phyloP scores from a whole-genome alignment of 768 basidiomycete genomes.

The Kwoniella botswanensis region DNA sequence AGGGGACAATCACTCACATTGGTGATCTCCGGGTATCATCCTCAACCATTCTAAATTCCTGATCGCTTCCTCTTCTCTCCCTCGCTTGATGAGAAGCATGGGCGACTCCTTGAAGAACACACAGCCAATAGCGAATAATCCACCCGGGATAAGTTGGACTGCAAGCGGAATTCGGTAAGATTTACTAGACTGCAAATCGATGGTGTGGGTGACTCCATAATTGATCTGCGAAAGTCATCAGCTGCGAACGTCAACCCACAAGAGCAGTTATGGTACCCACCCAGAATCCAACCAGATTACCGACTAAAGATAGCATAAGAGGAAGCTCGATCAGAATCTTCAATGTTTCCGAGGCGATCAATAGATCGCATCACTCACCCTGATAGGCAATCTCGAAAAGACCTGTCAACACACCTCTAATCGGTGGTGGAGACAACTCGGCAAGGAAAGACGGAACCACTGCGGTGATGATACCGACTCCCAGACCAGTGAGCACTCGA shows the following conservation, averaged over 20 bases:
- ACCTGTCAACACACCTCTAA: constrained; percentile 59
- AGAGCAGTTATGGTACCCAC: constrained; percentile 23
- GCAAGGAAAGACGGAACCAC: constrained; percentile 58
- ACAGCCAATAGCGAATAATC: constrained; percentile 61
- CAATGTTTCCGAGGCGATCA: neutral
- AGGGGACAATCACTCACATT: constrained; percentile 5
- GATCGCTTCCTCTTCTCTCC: constrained; percentile 48
- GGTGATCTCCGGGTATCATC: constrained; percentile 49
- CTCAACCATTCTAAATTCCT: constrained; percentile 54
- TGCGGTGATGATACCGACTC: constrained; percentile 58
- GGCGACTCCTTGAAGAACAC: constrained; percentile 58
- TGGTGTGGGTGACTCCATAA: constrained; percentile 33
- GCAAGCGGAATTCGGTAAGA: constrained; percentile 57
- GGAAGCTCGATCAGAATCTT: neutral
- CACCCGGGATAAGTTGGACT: constrained; percentile 68
- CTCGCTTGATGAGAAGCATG: constrained; percentile 32
- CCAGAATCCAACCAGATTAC: constrained; percentile 61
- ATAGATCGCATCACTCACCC: neutral
- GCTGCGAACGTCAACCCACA: constrained; percentile 14
- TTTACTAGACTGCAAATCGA: constrained; percentile 18
- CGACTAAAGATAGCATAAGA: constrained; percentile 39
- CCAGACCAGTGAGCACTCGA: constrained; percentile 54
- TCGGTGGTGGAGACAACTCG: constrained; percentile 50
- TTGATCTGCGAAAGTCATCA: constrained; percentile 30
- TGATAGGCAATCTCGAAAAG: constrained; percentile 64